Evolutionary conservation across 352 stramenopile species (phyloP), one percentile per base, ranked within the genome.

Genomic region (Globisporangium radiosum): DNA sequence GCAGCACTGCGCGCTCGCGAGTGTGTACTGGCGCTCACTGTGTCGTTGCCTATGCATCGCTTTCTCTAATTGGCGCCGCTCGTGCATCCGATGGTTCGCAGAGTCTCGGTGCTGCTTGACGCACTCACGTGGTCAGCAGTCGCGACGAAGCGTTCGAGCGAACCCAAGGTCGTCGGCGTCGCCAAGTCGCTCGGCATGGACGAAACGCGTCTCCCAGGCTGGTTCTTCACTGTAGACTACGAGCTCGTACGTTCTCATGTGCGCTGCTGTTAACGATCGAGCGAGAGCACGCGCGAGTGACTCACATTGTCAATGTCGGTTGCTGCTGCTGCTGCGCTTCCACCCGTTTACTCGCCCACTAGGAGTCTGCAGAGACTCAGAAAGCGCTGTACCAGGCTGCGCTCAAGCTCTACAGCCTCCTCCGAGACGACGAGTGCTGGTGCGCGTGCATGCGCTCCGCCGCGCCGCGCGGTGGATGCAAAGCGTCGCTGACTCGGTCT

Each of bases 401-500:
- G 19, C 51, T 90, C 17, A 63, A 76, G 57, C 70, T 92, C 1
- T 92, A 82, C 52, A 73, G 76, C 38, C 63, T 90, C 15, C 70
- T 92, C 13, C 78, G 76, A 25, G 82, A 92, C 49, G 82, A 87
- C 54, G 76, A 85, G 39, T 83, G 79, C 65, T 92, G 80, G 79
- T 89, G 67, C 43, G 57, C 5, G 36, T 33, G 14, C 50, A 19
- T 19, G 17, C 0, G 17, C 17, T 19, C 17, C 17, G 17, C 17
- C 17, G 0, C 17, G 17, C 17, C 17, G 17, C 17, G 17, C 17
- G 17, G 0, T 19, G 17, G 17, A 19, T 19, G 17, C 17, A 19
- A 19, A 19, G 17, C 17, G 17, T 19, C 17, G 17, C 17, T 19
- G 17, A 19, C 17, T 19, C 17, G 17, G 17, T 0, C 17, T 19